Evolutionary conservation across 805 yeast genomes (phyloP).

Genomic region (Zygotorulaspora sp.): DNA sequence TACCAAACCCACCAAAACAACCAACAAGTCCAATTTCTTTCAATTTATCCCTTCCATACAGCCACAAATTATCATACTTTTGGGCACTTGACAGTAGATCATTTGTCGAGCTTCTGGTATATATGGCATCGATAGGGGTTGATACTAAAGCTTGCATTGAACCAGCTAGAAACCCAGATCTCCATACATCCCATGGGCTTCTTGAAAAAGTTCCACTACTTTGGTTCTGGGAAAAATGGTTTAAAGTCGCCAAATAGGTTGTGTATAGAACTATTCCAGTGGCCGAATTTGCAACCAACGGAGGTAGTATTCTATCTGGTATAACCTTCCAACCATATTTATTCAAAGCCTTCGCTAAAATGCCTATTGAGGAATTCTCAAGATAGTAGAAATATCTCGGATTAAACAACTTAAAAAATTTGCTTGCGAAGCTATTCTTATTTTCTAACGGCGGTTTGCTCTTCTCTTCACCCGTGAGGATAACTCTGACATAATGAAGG

Average conservation of each 20-base stretch:
- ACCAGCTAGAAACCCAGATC: constrained; percentile 85
- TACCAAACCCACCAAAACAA: constrained; percentile 84
- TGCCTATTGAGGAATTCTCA: constrained; percentile 77
- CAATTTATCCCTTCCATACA: constrained; percentile 64
- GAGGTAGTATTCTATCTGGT: constrained; percentile 78
- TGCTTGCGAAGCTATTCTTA: not conserved
- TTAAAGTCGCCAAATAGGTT: constrained; percentile 59
- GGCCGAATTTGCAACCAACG: constrained; percentile 81
- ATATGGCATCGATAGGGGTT: constrained; percentile 89
- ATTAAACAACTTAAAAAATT: constrained; percentile 7
- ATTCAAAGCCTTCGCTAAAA: constrained; percentile 63
- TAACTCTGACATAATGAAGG: constrained; percentile 59
- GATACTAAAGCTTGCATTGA: constrained; percentile 84
- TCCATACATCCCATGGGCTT: constrained; percentile 51
- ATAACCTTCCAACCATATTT: constrained; percentile 82
- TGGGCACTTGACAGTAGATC: constrained; percentile 58
- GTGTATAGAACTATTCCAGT: constrained; percentile 84
- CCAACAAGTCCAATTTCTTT: constrained; percentile 73
- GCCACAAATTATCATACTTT: constrained; percentile 69
- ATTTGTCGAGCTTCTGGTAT: constrained; percentile 71
- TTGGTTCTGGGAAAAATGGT: constrained; percentile 17
- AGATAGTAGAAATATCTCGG: constrained; percentile 34
- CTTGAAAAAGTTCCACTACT: constrained; percentile 22
- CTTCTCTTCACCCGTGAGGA: constrained; percentile 33
- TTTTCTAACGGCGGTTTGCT: not conserved